These are phyloP conservation scores for Diplodia seriata DNA, from an alignment of 2,329 filamentous ascomycete genomes.

Conservation along the genomic window DNA sequence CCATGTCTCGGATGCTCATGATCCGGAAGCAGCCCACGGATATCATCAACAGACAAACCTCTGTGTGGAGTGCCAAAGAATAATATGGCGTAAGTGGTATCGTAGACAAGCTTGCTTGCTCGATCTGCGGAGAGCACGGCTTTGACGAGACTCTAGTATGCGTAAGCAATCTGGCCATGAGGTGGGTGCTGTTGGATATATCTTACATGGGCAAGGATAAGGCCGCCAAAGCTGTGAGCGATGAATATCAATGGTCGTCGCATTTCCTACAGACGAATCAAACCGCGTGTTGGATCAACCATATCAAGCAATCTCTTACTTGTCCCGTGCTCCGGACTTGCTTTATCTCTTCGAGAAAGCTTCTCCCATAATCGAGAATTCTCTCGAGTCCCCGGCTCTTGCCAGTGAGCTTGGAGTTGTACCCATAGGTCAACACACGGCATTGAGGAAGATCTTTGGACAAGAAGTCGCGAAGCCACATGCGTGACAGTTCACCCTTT, in stretches of 20 bases:
- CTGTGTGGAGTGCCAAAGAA: slow-evolving; percentile 3
- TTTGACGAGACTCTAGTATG: background rate
- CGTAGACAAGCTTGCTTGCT: background rate
- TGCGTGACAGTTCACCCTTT: slow-evolving; percentile 34
- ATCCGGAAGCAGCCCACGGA: background rate
- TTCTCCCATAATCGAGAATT: slow-evolving; percentile 35
- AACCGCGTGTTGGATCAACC: background rate
- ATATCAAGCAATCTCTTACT: too few relatives aligned
- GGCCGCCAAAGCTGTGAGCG: background rate
- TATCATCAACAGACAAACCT: background rate
- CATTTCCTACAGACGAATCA: background rate
- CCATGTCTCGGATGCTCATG: background rate
- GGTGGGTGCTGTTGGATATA: too few relatives aligned
- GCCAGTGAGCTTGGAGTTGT: slow-evolving; percentile 44
- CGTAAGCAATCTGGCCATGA: background rate
- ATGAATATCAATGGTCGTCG: background rate
- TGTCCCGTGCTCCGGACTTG: background rate
- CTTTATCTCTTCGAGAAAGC: background rate
- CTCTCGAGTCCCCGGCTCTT: slow-evolving; percentile 38
- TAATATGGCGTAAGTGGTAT: background rate
- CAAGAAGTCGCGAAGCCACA: slow-evolving; percentile 45
- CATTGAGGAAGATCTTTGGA: slow-evolving; percentile 36
- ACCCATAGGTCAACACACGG: slow-evolving; percentile 47
- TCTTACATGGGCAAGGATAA: background rate
- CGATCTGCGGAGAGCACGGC: background rate